These are phyloP conservation scores for Monilinia polystroma DNA, from an alignment of 2,329 filamentous ascomycete species.

Conservation along the genomic window DNA sequence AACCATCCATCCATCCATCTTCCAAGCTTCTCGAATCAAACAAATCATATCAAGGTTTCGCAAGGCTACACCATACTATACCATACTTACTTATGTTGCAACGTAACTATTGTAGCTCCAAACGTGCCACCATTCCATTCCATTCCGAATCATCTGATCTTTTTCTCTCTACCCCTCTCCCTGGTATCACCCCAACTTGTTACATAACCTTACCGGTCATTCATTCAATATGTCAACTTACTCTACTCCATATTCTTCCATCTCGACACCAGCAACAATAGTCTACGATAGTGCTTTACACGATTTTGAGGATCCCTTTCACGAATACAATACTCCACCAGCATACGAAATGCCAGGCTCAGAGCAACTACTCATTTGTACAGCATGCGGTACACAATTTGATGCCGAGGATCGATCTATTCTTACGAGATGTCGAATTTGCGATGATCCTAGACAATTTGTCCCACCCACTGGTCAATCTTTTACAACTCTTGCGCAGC, in stretches of 20 bases:
- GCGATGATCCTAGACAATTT: conserved; percentile 71
- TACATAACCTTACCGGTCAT: not conserved
- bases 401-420: conserved; percentile 50
- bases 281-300: conserved; percentile 18
- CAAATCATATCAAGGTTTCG: not conserved
- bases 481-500: conserved; percentile 59
- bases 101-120: no score
- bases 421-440: conserved; percentile 63
- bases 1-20: not conserved
- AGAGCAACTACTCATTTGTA: conserved; percentile 56
- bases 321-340: conserved; percentile 30
- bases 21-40: not conserved
- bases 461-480: conserved; percentile 62
- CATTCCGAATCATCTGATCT: conserved; percentile 1
- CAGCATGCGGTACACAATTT: conserved; percentile 69
- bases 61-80: not conserved
- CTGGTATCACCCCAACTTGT: not conserved
- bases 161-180: conserved; percentile 1
- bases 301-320: conserved; percentile 29
- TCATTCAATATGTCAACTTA: conserved; percentile 14
- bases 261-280: conserved; percentile 10
- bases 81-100: no score
- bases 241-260: conserved; percentile 15
- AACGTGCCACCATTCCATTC: not conserved
- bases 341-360: conserved; percentile 28